Conservation (phyloP, 306 rosid genomes). For the Quercus alba region DNA sequence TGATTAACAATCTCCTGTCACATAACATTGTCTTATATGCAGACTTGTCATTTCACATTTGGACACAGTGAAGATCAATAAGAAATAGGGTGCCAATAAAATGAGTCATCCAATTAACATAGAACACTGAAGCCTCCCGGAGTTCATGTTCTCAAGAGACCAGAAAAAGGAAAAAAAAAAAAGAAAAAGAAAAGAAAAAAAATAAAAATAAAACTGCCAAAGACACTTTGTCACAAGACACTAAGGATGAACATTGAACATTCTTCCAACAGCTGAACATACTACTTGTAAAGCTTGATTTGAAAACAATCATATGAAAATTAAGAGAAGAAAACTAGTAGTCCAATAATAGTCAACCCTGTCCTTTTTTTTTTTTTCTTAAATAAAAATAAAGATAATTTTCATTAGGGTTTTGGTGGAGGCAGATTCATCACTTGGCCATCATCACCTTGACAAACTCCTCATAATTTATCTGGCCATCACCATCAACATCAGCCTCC, state of each 20-base stretch:
- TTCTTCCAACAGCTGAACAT: conserved; percentile 17
- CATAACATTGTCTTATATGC: neutral
- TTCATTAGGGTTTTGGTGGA: conserved; percentile 4
- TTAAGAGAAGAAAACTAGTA: conserved; percentile 7
- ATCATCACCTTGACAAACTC: conserved; percentile 91
- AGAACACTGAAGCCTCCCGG: neutral
- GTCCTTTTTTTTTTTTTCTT: neutral
- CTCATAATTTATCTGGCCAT: conserved; percentile 82
- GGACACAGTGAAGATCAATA: neutral
- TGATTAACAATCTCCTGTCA: neutral
- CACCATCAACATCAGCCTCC: conserved; percentile 93
- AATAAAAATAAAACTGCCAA: neutral
- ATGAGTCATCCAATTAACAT: neutral
- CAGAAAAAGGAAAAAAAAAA: neutral
- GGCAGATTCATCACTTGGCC: conserved; percentile 58
- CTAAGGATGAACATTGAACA: conserved; percentile 5
- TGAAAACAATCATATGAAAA: conserved; percentile 22
- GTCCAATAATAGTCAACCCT: conserved; percentile 18
- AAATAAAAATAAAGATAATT: neutral
- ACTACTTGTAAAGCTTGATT: conserved; percentile 15
- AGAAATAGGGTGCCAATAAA: neutral
- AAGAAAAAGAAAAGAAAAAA: neutral
- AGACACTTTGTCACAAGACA: conserved; percentile 26
- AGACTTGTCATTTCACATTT: neutral
- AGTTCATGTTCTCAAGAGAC: neutral